Evolutionary conservation across 495 filamentous ascomycete species (phyloP).

Genomic region (Penicillium taxi): DNA sequence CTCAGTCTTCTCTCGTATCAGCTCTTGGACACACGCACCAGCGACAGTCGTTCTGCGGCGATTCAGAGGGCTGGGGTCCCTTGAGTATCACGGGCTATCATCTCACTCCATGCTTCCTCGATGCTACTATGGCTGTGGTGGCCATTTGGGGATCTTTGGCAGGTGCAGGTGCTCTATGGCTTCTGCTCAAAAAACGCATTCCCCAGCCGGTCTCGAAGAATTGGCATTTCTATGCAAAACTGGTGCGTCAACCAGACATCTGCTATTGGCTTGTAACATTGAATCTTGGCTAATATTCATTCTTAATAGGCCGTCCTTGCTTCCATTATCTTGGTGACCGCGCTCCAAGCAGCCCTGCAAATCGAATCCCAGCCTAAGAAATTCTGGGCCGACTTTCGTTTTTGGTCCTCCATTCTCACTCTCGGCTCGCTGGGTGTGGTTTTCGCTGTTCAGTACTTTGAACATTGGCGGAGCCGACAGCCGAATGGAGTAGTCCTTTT

Average conservation of each 20-base stretch:
- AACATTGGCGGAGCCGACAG: slow-evolving; percentile 81
- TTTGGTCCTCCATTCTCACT: slow-evolving; percentile 77
- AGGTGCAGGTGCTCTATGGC: slow-evolving; percentile 68
- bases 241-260: slow-evolving; percentile 47
- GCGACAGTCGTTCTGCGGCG: slow-evolving; percentile 69
- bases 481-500: slow-evolving; percentile 90
- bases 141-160: slow-evolving; percentile 68
- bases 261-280: background rate
- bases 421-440: slow-evolving; percentile 73
- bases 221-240: slow-evolving; percentile 92
- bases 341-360: slow-evolving; percentile 69
- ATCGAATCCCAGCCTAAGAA: slow-evolving; percentile 59
- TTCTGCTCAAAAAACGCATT: slow-evolving; percentile 58
- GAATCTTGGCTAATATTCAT: slow-evolving; percentile 14
- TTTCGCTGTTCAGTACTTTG: slow-evolving; percentile 81
- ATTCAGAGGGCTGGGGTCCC: slow-evolving; percentile 92
- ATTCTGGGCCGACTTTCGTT: slow-evolving; percentile 77
- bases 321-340: slow-evolving; percentile 57
- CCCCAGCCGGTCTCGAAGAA: slow-evolving; percentile 65
- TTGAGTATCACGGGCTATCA: slow-evolving; percentile 76
- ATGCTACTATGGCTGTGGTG: slow-evolving; percentile 70
- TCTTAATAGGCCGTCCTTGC: slow-evolving; percentile 56
- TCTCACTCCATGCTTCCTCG: slow-evolving; percentile 94
- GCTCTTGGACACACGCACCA: slow-evolving; percentile 24
- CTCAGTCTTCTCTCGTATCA: slow-evolving; percentile 23